Evolutionary conservation across 257 asterid species (phyloP), one percentile per base, ranked within the genome.

Genomic region (Jacaranda copaia): DNA sequence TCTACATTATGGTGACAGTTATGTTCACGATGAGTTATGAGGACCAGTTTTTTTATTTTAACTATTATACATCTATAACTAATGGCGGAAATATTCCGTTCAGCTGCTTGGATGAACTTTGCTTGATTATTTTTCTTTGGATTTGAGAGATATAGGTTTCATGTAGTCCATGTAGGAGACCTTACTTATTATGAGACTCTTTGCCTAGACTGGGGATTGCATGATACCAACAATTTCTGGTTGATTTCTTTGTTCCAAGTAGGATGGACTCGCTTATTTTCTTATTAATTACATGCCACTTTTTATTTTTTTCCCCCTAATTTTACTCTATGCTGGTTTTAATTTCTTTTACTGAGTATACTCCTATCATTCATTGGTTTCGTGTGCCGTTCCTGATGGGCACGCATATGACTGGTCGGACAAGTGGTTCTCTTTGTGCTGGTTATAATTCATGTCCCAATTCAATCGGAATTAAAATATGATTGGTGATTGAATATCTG

Each of bases 1-100:
- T 87, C 98, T 97, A 74, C 97, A 96, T 74, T 90, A 90, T 61
- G 97, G 95, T 62, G 97, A 93, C 68, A 91, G 85, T 85, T 96
- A 90, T 68, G 97, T 87, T 70, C 91, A 95, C n/a, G n/a, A n/a
- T n/a, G n/a, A n/a, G n/a, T n/a, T n/a, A n/a, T n/a, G 98, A 96
- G 70, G 67, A 14, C 57, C 77, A n/a, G n/a, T n/a, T n/a, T n/a
- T n/a, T n/a, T 67, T n/a, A 1, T 59, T 48, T 45, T 40, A 25
- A 32, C 60, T 53, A 14, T 13, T 63, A 35, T n/a, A 35, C 14
- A 15, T 36, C 32, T 25, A 25, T 25, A 25, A 58, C 79, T 16
- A 36, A 51, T 18, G 15, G 56, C 53, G 11, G 12, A 19, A 19
- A 16, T 56, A 39, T 39, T 74, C 58, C 8, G 16, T 59, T 11